phyloP scores from a whole-genome alignment of 257 asterid species.

The Salvia splendens region DNA sequence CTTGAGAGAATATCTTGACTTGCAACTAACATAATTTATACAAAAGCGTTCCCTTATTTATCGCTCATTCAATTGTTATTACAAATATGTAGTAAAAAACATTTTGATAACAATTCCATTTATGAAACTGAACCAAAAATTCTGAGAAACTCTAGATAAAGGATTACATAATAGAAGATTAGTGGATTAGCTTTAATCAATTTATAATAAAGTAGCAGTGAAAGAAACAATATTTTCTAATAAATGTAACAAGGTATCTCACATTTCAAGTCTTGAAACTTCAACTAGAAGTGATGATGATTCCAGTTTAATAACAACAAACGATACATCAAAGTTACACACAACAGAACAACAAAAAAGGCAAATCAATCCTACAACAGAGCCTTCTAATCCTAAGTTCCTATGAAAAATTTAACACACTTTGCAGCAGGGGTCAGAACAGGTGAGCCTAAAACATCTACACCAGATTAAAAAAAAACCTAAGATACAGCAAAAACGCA shows the following conservation, averaged over 20 bases:
- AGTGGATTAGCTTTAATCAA: conserved; percentile 20
- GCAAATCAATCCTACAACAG: conserved; percentile 24
- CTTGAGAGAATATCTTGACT: too few relatives aligned
- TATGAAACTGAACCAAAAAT: too few relatives aligned
- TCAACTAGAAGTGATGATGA: conserved; percentile 25
- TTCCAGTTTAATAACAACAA: conserved; percentile 33
- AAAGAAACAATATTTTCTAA: neutral
- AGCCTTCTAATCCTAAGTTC: conserved; percentile 40
- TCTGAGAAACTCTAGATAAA: neutral
- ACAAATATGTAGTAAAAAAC: too few relatives aligned
- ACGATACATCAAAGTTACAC: conserved; percentile 38
- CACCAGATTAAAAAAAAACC: conserved; percentile 24
- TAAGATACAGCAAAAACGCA: conserved; percentile 31
- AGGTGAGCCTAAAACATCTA: conserved; percentile 46
- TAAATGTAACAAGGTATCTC: neutral
- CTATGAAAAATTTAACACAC: conserved; percentile 21
- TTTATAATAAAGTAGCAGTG: neutral
- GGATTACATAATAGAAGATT: neutral
- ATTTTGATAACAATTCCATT: too few relatives aligned
- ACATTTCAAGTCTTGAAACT: neutral
- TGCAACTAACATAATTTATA: too few relatives aligned
- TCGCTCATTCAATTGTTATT: too few relatives aligned
- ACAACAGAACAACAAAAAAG: neutral
- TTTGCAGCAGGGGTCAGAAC: conserved; percentile 36
- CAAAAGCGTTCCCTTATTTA: too few relatives aligned